Conservation (phyloP, 352 stramenopile genomes). For the Phytophthora pinifolia region DNA sequence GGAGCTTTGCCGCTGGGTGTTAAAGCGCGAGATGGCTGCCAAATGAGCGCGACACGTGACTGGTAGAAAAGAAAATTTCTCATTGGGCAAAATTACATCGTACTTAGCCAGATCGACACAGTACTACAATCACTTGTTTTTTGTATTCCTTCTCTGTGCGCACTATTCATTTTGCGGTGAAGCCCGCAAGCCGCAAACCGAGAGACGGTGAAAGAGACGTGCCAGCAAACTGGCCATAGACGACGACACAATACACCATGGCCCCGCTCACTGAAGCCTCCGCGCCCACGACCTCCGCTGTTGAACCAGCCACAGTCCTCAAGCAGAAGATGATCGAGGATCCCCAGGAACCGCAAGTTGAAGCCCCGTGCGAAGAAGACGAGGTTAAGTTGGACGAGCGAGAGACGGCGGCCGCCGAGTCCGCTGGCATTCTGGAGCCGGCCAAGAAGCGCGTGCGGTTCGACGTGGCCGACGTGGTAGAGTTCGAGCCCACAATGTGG, state of each 20-base stretch:
- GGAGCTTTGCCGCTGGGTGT: too few relatives aligned
- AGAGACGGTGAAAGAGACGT: slow-evolving; percentile 20
- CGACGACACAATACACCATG: slow-evolving; percentile 30
- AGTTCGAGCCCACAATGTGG: slow-evolving; percentile 85
- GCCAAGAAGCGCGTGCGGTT: slow-evolving; percentile 57
- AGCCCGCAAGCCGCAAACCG: slow-evolving; percentile 8
- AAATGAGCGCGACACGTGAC: too few relatives aligned
- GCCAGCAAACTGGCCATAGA: slow-evolving; percentile 28
- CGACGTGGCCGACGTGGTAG: slow-evolving; percentile 60
- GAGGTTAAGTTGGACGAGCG: slow-evolving; percentile 1
- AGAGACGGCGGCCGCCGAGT: slow-evolving; percentile 1
- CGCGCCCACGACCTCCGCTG: neutral
- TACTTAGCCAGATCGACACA: neutral
- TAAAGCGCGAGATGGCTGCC: too few relatives aligned
- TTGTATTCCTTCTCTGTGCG: slow-evolving; percentile 3
- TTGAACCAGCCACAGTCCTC: slow-evolving; percentile 18
- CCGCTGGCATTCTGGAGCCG: slow-evolving; percentile 9
- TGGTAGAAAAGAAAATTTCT: too few relatives aligned
- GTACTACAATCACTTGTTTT: slow-evolving; percentile 3
- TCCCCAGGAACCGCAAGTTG: slow-evolving; percentile 21
- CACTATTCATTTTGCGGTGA: slow-evolving; percentile 32
- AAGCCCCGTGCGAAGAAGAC: slow-evolving; percentile 30
- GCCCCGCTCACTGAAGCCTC: slow-evolving; percentile 34
- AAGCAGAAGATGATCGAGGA: slow-evolving; percentile 28
- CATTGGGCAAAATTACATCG: neutral